These are phyloP conservation scores for Globisporangium irregulare DNA, from an alignment of 352 stramenopile species.

Conservation along the genomic window DNA sequence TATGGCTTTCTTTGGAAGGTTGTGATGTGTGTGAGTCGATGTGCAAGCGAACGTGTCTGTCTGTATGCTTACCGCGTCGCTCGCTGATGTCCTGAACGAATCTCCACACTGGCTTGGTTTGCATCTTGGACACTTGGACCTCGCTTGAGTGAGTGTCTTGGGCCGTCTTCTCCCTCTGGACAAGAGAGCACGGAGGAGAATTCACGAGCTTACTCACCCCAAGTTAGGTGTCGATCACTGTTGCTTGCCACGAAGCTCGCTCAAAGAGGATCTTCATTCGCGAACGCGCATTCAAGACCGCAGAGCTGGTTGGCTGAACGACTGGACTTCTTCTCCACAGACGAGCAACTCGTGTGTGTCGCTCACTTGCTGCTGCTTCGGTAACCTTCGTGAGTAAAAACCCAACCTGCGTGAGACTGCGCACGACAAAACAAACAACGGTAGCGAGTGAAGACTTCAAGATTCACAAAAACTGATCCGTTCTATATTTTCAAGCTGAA, in stretches of 20 bases:
- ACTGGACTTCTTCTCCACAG: not conserved
- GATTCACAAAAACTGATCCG: not conserved
- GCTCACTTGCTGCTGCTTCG: not conserved
- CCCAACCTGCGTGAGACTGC: not conserved
- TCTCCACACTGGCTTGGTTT: not conserved
- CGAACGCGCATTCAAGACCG: not conserved
- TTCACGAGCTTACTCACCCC: not conserved
- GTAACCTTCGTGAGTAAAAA: not conserved
- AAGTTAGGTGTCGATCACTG: not conserved
- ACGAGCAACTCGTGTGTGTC: not conserved
- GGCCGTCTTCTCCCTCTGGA: not conserved
- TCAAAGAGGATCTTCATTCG: not conserved
- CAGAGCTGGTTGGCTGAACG: not conserved
- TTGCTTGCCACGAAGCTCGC: not conserved
- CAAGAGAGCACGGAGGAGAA: not conserved
- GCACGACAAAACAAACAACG: not conserved
- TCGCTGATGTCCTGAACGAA: not conserved
- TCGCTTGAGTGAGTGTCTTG: not conserved
- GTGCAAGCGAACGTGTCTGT: not conserved
- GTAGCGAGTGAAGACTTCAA: not conserved
- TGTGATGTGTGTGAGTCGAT: conserved; percentile 2
- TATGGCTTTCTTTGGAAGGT: not conserved
- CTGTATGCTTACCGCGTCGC: not conserved
- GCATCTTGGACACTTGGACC: not conserved
- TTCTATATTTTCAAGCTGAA: not conserved